Evolutionary conservation across 2,329 filamentous ascomycete species (phyloP), one percentile per base, ranked within the genome.

Genomic region (Cytospora piceae): DNA sequence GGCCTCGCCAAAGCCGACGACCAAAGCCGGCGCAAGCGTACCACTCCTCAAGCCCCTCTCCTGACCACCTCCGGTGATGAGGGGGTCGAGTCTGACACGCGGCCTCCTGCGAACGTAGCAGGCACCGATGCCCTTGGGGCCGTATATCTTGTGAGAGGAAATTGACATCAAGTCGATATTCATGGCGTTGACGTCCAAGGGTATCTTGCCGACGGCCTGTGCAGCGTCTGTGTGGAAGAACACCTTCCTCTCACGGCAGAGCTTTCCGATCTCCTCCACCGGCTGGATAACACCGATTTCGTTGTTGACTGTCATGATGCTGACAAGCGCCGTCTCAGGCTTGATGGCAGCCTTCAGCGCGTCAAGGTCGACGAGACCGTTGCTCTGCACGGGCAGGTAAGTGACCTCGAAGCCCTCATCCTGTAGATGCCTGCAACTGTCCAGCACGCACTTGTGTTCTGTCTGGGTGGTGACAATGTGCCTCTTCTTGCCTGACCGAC

Each of bases 271-370:
- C 80, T 97, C 88, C 72, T 93, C 91, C 66, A 99, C 80, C 0
- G 95, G 95, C 78, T 99, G 95, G 66, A 99, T 96, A n/a, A 99
- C 95, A 74, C 95, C 95, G 73, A 99, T 98, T 80, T 99, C 95
- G 78, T 99, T 99, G 83, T 99, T 99, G 74, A 99, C 95, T 0
- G 95, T 89, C 95, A 99, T 99, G 78, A 99, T 92, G 75, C 94
- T 97, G 78, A 98, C 94, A 34, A 99, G 81, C 53, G 88, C 89
- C 17, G 95, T 99, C 67, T 98, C 94, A 0, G 94, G 94, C 67
- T 91, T 88, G 69, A 99, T 96, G 29, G 94, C 93, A 27, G 89
- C 91, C 79, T 96, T 91, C 34, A 99, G 86, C 71, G 95, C 87
- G 52, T 91, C 85, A 82, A 99, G 86, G 71, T 90, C 86, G 73